Evolutionary conservation across 768 basidiomycete species (phyloP), one percentile per base, ranked within the genome.

Genomic region (Holtermannia corniformis): DNA sequence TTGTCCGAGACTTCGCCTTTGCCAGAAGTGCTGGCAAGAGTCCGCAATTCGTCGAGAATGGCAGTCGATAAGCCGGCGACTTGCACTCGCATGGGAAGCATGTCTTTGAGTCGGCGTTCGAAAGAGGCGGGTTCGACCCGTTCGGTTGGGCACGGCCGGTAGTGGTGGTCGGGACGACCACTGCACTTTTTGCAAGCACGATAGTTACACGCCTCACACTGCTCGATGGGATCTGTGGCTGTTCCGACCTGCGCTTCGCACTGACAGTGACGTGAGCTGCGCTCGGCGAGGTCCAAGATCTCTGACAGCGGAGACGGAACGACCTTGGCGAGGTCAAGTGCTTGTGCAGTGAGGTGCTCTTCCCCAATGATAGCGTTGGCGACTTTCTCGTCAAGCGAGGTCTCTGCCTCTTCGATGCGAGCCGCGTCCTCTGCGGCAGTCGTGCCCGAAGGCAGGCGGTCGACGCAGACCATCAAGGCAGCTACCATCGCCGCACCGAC

Each of bases 401-500:
- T 81, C 2, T 62, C 64, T 19, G 77, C 76, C 41, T 65, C 65
- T 13, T 67, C 73, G 32, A 78, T 76, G 67, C 82, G 83, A 57
- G 76, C 78, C 63, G 87, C 85, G 62, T 87, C 87, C 2, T 80
- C 83, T 56, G 79, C 75, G 3, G 71, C 75, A 62, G 86, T 84
- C 32, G 81, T 72, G 3, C 86, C 86, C 1, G 74, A 73, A 57
- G 82, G 83, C 26, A 95, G 75, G 27, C 87, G 76, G 45, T 80
- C 78, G 67, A 77, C 78, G 4, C 82, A 81, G 1, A 83, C 72
- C 10, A 85, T 79, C 43, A 96, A 75, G 0, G 89, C 88, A 16
- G 85, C 83, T 51, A 93, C 74, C 57, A 95, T 87, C 58, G 87
- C 84, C 2, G 87, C 80, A 1, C 92, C 92, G 25, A 96, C 91